Evolutionary conservation across 192 early-diverging fungal genomes (phyloP).

Genomic region (Entophlyctis helioformis): DNA sequence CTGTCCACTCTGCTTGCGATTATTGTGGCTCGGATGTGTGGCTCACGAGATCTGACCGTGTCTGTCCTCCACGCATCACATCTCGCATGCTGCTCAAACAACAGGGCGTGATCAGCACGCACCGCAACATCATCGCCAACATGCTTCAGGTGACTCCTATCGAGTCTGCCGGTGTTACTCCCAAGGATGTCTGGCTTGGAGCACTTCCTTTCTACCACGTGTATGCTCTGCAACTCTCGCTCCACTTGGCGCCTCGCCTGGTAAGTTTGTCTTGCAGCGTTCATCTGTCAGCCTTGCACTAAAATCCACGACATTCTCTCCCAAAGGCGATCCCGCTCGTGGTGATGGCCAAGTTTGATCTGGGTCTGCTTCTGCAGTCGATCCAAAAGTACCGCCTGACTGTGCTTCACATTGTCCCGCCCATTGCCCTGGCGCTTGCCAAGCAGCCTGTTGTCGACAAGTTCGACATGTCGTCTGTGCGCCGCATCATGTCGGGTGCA

Average conservation of each 20-base stretch:
- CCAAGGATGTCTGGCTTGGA: slow-evolving; percentile 8
- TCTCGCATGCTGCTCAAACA: not conserved
- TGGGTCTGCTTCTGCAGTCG: slow-evolving; percentile 43
- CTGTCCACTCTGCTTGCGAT: no score
- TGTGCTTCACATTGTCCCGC: slow-evolving; percentile 42
- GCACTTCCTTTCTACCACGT: slow-evolving; percentile 56
- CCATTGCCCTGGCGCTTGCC: slow-evolving; percentile 62
- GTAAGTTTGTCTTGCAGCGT: no score
- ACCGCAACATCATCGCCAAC: slow-evolving; percentile 73
- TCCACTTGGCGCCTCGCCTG: slow-evolving; percentile 14
- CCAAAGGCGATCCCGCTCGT: slow-evolving; percentile 46
- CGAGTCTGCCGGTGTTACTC: not conserved
- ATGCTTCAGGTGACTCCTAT: slow-evolving; percentile 34
- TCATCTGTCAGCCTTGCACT: no score
- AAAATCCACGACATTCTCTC: no score
- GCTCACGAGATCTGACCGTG: not conserved
- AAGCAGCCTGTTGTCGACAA: slow-evolving; percentile 62
- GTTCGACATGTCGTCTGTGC: slow-evolving; percentile 58
- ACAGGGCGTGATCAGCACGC: slow-evolving; percentile 56
- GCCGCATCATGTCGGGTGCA: slow-evolving; percentile 56
- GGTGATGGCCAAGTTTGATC: slow-evolving; percentile 67
- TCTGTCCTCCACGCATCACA: not conserved
- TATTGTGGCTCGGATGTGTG: no score
- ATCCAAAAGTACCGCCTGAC: slow-evolving; percentile 62
- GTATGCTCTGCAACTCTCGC: slow-evolving; percentile 10